These are phyloP conservation scores for Exophiala dermatitidis DNA, from an alignment of 2,329 filamentous ascomycete genomes.

Conservation along the genomic window DNA sequence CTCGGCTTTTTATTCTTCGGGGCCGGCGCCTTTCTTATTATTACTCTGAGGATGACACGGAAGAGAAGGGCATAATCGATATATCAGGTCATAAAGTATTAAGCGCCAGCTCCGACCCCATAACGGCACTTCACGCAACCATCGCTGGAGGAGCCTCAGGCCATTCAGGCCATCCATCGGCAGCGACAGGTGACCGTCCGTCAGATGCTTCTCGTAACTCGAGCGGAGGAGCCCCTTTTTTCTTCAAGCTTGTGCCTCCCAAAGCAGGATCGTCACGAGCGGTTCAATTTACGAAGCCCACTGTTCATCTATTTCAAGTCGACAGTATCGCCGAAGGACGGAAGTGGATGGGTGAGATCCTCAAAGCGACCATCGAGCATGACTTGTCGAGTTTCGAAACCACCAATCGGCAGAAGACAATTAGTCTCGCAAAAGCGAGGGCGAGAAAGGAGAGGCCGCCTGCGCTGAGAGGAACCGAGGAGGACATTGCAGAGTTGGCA, in stretches of 20 bases:
- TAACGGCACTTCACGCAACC: constrained; percentile 85
- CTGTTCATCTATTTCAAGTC: constrained; percentile 94
- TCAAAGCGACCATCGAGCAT: constrained; percentile 97
- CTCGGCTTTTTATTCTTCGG: constrained; percentile 87
- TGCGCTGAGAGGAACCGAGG: constrained; percentile 61
- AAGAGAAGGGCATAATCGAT: constrained; percentile 93
- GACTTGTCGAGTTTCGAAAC: constrained; percentile 67
- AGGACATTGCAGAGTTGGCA: constrained; percentile 4
- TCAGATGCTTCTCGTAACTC: constrained; percentile 17
- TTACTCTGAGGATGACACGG: constrained; percentile 83
- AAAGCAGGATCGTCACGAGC: constrained; percentile 78
- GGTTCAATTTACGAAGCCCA: constrained; percentile 95
- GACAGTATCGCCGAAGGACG: constrained; percentile 82
- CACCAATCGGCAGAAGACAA: constrained; percentile 95
- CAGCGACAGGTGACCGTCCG: constrained; percentile 30
- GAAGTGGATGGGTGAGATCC: constrained; percentile 95
- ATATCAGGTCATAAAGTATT: constrained; percentile 97
- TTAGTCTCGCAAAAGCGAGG: constrained; percentile 80
- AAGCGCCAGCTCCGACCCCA: constrained; percentile 80
- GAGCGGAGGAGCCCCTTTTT: constrained; percentile 68
- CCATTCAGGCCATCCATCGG: constrained; percentile 33
- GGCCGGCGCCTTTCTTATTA: constrained; percentile 90
- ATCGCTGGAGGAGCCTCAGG: constrained; percentile 62
- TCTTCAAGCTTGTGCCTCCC: constrained; percentile 94
- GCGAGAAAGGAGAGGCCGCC: constrained; percentile 84